Percentiles rank a stretch among this genome's conserved stretches.
Evolutionary conservation across 305 asterid species (phyloP).

Genomic region (Solanum aculeatissimum): DNA sequence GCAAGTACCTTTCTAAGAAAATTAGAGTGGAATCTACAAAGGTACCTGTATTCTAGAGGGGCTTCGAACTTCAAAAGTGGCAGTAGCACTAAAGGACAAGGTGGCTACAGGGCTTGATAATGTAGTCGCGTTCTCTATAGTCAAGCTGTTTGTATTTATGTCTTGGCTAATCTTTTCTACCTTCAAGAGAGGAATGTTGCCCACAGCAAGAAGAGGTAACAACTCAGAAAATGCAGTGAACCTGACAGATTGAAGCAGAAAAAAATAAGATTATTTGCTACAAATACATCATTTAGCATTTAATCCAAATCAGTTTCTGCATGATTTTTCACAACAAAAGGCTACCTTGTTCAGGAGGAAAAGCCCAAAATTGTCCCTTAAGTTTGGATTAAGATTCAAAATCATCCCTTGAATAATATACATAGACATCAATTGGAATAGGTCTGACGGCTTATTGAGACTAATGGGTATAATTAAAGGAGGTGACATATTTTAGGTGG

Average conservation of each 20-base stretch:
- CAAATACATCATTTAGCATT: neutral
- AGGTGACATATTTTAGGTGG: neutral
- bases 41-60: conserved; percentile 85
- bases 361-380: neutral
- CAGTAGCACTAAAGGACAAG: conserved; percentile 66
- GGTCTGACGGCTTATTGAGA: neutral
- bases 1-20: neutral
- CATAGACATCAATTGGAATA: neutral
- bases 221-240: conserved; percentile 89
- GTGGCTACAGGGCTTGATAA: conserved; percentile 61
- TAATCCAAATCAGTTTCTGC: neutral
- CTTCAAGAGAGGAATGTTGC: conserved; percentile 69
- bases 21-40: neutral
- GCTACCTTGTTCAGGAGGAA: neutral
- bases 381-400: neutral
- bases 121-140: conserved; percentile 58
- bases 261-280: conserved; percentile 1
- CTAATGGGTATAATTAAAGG: neutral
- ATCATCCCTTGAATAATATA: neutral
- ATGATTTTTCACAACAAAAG: neutral
- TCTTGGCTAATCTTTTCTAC: conserved; percentile 79
- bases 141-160: conserved; percentile 48
- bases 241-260: conserved; percentile 36
- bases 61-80: conserved; percentile 72
- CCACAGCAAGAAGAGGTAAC: conserved; percentile 80